These are phyloP conservation scores for Pharus latifolius DNA, from an alignment of 176 grass and related monocot genomes.

Conservation along the genomic window DNA sequence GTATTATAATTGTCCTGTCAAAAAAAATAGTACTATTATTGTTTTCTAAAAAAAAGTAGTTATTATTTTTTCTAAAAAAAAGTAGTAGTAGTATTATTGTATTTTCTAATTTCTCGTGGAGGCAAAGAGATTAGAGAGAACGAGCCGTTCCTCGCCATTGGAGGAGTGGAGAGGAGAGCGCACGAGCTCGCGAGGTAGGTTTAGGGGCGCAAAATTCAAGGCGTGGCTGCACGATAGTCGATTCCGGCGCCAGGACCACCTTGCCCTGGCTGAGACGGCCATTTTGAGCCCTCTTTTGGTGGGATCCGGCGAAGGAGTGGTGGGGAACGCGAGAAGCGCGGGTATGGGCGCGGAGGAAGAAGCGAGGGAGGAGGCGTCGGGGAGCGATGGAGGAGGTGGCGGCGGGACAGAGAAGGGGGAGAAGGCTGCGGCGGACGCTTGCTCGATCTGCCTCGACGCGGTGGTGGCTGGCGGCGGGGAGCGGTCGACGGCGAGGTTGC, in stretches of 20 bases:
- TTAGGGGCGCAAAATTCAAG: neutral
- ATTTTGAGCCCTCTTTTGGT: neutral
- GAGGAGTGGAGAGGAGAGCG: neutral
- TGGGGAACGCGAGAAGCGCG: constrained; percentile 30
- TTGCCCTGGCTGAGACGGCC: too few species aligned
- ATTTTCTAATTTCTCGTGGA: too few species aligned
- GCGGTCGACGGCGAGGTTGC: constrained; percentile 54
- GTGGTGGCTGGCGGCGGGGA: constrained; percentile 32
- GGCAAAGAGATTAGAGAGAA: neutral
- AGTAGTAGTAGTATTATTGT: too few species aligned
- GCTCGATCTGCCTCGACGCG: constrained; percentile 72
- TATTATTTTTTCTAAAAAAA: too few species aligned
- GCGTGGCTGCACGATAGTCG: neutral
- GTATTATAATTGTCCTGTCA: too few species aligned
- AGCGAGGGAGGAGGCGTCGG: neutral
- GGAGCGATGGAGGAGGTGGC: neutral
- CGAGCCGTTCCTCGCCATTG: neutral
- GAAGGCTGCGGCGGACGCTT: constrained; percentile 18
- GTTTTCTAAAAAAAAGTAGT: too few species aligned
- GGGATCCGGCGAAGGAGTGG: neutral
- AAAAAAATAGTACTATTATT: too few species aligned
- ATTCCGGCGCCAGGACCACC: neutral
- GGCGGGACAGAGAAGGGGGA: constrained; percentile 4
- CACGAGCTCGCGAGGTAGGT: too few species aligned
- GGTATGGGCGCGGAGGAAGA: constrained; percentile 30